Evolutionary conservation across 2,329 filamentous ascomycete genomes (phyloP).

Genomic region (Aspergillus texensis): DNA sequence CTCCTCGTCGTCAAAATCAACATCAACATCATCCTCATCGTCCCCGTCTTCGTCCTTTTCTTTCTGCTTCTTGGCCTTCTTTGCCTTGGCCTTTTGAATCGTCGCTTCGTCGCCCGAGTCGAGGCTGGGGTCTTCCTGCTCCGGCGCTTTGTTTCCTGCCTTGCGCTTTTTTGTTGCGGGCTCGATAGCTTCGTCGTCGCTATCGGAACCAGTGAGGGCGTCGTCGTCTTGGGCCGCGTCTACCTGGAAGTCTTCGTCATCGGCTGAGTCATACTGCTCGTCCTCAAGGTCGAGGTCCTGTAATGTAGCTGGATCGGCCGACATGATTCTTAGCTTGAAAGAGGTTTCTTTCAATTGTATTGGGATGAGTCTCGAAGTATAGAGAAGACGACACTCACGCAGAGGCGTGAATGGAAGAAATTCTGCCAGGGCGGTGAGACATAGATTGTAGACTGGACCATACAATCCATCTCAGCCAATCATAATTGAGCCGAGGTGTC

Average conservation of each 20-base stretch:
- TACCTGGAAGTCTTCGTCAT: slow-evolving; percentile 43
- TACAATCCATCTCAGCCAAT: neutral
- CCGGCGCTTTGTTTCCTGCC: slow-evolving; percentile 26
- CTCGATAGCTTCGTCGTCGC: slow-evolving; percentile 32
- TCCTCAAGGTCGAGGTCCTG: slow-evolving; percentile 31
- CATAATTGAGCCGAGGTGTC: neutral
- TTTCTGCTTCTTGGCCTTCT: slow-evolving; percentile 43
- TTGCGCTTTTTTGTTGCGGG: slow-evolving; percentile 45
- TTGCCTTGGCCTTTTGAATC: slow-evolving; percentile 52
- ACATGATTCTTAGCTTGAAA: neutral
- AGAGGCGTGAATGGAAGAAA: slow-evolving; percentile 5
- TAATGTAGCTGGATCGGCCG: slow-evolving; percentile 15
- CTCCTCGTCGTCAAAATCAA: slow-evolving; percentile 42
- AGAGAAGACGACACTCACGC: neutral
- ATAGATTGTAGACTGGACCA: neutral
- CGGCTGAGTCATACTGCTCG: slow-evolving; percentile 41
- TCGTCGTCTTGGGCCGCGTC: slow-evolving; percentile 38
- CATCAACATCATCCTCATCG: slow-evolving; percentile 39
- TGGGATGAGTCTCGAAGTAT: slow-evolving; percentile 8
- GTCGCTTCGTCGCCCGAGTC: slow-evolving; percentile 61
- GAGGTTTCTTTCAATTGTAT: neutral
- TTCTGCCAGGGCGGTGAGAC: slow-evolving; percentile 30
- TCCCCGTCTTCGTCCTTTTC: slow-evolving; percentile 37
- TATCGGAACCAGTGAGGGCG: slow-evolving; percentile 32
- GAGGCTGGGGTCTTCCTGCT: slow-evolving; percentile 42